Percentiles rank a stretch among this genome's conserved stretches.
Evolutionary conservation across 768 basidiomycete genomes (phyloP).

Genomic region (Boletus rufocinnamomeus): DNA sequence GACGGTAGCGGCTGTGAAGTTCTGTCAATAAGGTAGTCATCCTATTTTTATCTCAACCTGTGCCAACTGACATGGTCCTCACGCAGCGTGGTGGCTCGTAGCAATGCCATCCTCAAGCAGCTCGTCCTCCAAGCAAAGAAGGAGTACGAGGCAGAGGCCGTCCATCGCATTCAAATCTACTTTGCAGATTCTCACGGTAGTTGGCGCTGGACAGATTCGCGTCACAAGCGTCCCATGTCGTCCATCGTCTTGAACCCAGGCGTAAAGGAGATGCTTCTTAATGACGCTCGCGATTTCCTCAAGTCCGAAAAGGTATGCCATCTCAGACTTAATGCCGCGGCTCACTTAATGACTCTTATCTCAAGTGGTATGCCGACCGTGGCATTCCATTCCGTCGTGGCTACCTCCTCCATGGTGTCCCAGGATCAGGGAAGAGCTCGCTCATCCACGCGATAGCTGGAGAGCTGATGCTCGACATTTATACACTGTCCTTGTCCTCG

Average conservation of each 20-base stretch:
- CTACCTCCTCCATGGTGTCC: slow-evolving; percentile 80
- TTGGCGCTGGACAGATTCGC: slow-evolving; percentile 86
- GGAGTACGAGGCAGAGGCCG: slow-evolving; percentile 84
- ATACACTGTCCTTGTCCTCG: slow-evolving; percentile 83
- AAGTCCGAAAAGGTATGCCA: slow-evolving; percentile 71
- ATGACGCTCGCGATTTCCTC: slow-evolving; percentile 82
- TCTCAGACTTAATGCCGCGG: neutral
- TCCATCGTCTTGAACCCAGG: slow-evolving; percentile 87
- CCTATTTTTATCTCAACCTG: slow-evolving; percentile 18
- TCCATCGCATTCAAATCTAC: slow-evolving; percentile 87
- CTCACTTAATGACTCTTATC: slow-evolving; percentile 4
- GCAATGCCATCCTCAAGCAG: slow-evolving; percentile 82
- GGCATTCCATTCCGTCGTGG: slow-evolving; percentile 91
- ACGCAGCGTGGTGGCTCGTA: slow-evolving; percentile 76
- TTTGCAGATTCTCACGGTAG: slow-evolving; percentile 86
- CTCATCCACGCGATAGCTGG: slow-evolving; percentile 88
- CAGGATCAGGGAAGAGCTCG: slow-evolving; percentile 85
- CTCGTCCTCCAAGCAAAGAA: slow-evolving; percentile 89
- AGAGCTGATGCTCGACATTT: slow-evolving; percentile 87
- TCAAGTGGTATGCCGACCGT: slow-evolving; percentile 88
- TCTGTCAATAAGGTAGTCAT: slow-evolving; percentile 66
- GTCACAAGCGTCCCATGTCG: slow-evolving; percentile 86
- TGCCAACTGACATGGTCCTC: slow-evolving; percentile 16
- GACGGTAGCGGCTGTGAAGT: slow-evolving; percentile 73
- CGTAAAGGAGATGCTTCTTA: slow-evolving; percentile 85